These are phyloP conservation scores for Salix brachista DNA, from an alignment of 345 rosid genomes.

Conservation along the genomic window DNA sequence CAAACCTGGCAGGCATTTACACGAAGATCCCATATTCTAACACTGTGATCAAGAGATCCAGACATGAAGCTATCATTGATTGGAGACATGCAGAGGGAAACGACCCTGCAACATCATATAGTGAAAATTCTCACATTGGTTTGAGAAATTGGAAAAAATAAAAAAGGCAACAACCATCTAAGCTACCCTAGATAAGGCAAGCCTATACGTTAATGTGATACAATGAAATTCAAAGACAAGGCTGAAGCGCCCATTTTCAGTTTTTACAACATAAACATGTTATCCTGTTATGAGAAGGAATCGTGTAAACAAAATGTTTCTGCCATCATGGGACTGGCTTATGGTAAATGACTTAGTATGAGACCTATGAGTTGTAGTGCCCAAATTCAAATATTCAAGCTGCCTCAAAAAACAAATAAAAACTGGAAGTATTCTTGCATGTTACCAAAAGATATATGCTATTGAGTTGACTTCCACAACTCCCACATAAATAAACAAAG, in stretches of 20 bases:
- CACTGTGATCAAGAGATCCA: conserved; percentile 86
- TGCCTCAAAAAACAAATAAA: background rate
- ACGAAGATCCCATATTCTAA: conserved; percentile 99
- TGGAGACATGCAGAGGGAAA: conserved; percentile 96
- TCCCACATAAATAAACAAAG: background rate
- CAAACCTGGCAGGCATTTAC: conserved; percentile 98
- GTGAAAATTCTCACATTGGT: background rate
- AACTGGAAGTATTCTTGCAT: background rate
- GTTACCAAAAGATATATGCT: background rate
- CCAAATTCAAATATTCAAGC: background rate
- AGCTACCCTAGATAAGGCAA: background rate
- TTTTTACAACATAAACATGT: background rate
- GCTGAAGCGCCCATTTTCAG: background rate
- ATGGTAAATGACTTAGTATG: background rate
- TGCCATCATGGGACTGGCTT: background rate
- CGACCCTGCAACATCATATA: conserved; percentile 54
- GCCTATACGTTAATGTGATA: background rate
- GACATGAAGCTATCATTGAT: conserved; percentile 98
- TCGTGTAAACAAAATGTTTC: background rate
- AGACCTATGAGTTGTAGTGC: background rate
- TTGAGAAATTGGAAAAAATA: background rate
- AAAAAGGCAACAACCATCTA: background rate
- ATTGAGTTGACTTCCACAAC: background rate
- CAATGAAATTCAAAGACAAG: background rate
- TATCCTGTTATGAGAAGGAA: background rate